Percentiles rank a stretch among this genome's conserved stretches.
phyloP scores from a whole-genome alignment of 257 asterid genomes.

The Voacanga thouarsii region DNA sequence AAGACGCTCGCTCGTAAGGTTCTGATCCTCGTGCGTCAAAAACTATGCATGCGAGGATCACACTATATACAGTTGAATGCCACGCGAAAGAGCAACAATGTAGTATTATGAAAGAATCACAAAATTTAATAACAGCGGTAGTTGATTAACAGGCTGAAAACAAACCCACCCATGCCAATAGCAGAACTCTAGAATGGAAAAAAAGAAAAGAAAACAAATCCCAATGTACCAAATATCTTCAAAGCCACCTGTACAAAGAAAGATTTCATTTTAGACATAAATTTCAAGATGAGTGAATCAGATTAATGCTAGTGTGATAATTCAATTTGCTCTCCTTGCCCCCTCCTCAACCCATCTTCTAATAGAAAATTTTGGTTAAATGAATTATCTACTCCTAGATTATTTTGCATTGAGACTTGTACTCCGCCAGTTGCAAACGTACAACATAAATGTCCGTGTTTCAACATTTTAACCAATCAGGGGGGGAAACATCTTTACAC shows the following conservation, averaged over 20 bases:
- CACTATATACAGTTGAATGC: conserved; percentile 4
- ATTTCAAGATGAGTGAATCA: neutral
- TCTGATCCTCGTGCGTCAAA: conserved; percentile 14
- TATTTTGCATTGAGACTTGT: neutral
- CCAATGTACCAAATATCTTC: neutral
- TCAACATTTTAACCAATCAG: neutral
- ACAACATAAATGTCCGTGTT: neutral
- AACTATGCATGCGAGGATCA: conserved; percentile 10
- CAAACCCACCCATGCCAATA: neutral
- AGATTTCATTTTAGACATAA: neutral
- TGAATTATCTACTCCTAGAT: neutral
- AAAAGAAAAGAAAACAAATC: neutral
- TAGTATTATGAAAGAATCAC: neutral
- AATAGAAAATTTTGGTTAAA: neutral
- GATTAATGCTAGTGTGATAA: neutral
- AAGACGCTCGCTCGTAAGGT: neutral
- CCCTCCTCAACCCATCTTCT: neutral
- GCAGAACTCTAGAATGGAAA: neutral
- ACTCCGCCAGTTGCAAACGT: neutral
- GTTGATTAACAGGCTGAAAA: neutral
- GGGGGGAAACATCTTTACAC: neutral
- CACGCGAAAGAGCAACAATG: neutral
- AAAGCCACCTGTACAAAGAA: conserved; percentile 8
- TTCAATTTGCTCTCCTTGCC: neutral
- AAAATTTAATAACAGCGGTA: neutral